These are phyloP conservation scores for Coemansia sp. DNA, from an alignment of 192 early-diverging fungal genomes.

Conservation along the genomic window DNA sequence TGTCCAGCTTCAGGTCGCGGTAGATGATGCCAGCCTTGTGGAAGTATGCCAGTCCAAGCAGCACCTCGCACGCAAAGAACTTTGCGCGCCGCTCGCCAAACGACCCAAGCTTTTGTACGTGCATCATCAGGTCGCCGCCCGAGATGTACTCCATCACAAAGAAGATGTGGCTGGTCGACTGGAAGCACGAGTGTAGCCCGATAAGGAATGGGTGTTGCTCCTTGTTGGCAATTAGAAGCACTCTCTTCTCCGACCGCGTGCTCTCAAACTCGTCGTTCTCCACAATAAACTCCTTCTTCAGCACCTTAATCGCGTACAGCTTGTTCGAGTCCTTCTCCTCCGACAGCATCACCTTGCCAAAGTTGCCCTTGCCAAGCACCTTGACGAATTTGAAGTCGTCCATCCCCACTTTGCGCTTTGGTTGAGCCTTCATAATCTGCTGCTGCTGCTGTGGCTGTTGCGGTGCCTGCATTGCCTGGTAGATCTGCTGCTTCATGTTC, in stretches of 20 bases:
- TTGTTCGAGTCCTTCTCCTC: conserved; percentile 82
- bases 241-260: conserved; percentile 91
- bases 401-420: conserved; percentile 67
- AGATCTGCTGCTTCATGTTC: conserved; percentile 41
- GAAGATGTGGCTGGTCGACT: conserved; percentile 91
- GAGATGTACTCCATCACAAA: conserved; percentile 98
- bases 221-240: conserved; percentile 87
- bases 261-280: conserved; percentile 97
- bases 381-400: conserved; percentile 94
- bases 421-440: conserved; percentile 21
- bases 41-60: conserved; percentile 94
- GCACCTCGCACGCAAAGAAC: conserved; percentile 95
- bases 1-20: conserved; percentile 96
- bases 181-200: conserved; percentile 95
- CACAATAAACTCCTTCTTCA: conserved; percentile 97
- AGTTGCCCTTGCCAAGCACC: conserved; percentile 97
- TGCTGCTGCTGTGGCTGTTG: conserved; percentile 15
- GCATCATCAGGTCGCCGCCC: conserved; percentile 98
- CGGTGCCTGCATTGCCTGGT: conserved; percentile 44
- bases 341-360: conserved; percentile 99
- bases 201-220: conserved; percentile 94
- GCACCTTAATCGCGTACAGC: conserved; percentile 95
- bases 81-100: conserved; percentile 92
- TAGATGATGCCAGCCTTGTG: conserved; percentile 93
- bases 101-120: conserved; percentile 85